Evolutionary conservation across 805 yeast species (phyloP), one percentile per base, ranked within the genome.

Genomic region (Pichia deserticola): DNA sequence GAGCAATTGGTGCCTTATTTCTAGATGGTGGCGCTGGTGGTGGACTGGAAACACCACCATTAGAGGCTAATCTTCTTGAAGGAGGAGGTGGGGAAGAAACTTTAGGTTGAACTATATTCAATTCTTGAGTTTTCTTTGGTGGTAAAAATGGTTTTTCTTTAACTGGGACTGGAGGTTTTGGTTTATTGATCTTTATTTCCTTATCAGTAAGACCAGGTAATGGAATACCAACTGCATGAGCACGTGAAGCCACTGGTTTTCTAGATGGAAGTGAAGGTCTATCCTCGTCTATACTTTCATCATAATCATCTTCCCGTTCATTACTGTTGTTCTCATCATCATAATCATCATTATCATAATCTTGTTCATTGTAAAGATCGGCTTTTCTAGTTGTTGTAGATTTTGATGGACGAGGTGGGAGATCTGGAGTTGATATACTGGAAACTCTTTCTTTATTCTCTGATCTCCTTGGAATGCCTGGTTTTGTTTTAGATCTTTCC

Each of bases 11-110:
- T 9, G 40, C 30, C 41, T 65, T 55, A 3, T 62, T 36, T 40
- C 64, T 52, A 5, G 65, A 55, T n/a, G 68, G 66, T 5, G 74
- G 74, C 0, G 74, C 71, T 5, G 68, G 61, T 5, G 72, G 69
- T 5, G 32, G 32, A 30, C 9, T 30, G 7, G 32, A 30, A 7
- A 30, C 9, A 30, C 32, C 9, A 8, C 32, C 10, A 37, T 36
- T 13, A 32, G 48, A 39, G 3, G 38, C 38, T 6, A 29, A 7
- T 34, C 48, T 45, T 34, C 32, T 35, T 27, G 40, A 29, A 4
- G 50, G 38, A 25, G 48, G 33, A 5, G 55, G 42, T 3, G 59
- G 54, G 11, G 45, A 20, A 20, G 20, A 50, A 20, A 30, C n/a
- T 30, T 25, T 10, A 13, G 38, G 9, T n/a, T 10, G 51, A n/a